Evolutionary conservation across 805 yeast genomes (phyloP).

Genomic region (Saccharomycopsis microspora): DNA sequence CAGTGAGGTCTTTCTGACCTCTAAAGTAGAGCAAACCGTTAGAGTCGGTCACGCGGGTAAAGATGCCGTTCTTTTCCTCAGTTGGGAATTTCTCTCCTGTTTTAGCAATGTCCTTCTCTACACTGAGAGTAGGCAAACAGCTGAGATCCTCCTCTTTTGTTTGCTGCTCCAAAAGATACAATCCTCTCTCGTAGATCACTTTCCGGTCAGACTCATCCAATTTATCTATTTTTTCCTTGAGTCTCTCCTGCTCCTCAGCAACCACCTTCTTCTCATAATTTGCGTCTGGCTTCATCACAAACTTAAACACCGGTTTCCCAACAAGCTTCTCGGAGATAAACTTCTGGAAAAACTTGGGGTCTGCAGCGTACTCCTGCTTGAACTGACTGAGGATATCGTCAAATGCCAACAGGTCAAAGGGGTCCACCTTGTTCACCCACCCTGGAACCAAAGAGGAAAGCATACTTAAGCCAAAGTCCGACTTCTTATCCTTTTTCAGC

Average conservation of each 20-base stretch:
- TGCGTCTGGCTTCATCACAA: slow-evolving; percentile 63
- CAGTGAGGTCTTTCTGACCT: slow-evolving; percentile 48
- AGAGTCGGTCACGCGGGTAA: slow-evolving; percentile 50
- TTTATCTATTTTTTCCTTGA: slow-evolving; percentile 30
- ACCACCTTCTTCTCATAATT: slow-evolving; percentile 38
- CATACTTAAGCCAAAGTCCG: slow-evolving; percentile 79
- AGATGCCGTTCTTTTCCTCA: slow-evolving; percentile 25
- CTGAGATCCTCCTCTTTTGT: slow-evolving; percentile 60
- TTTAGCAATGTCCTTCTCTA: slow-evolving; percentile 58
- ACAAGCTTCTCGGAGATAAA: slow-evolving; percentile 44
- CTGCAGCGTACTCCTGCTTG: slow-evolving; percentile 44
- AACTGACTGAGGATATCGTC: slow-evolving; percentile 49
- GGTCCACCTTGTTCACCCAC: slow-evolving; percentile 78
- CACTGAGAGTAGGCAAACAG: slow-evolving; percentile 66
- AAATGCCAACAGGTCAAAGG: slow-evolving; percentile 56
- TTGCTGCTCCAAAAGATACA: slow-evolving; percentile 50
- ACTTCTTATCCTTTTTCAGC: slow-evolving; percentile 71
- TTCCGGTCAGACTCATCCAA: slow-evolving; percentile 47
- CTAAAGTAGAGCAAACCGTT: slow-evolving; percentile 75
- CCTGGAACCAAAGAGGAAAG: slow-evolving; percentile 68
- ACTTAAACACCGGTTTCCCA: slow-evolving; percentile 49
- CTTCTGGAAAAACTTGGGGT: slow-evolving; percentile 49
- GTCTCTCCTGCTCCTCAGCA: slow-evolving; percentile 44
- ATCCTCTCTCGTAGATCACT: slow-evolving; percentile 48
- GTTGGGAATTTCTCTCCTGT: slow-evolving; percentile 31